Base-by-base conservation (phyloP, 192 early-diverging fungal genomes). In the Diversispora eburnea region DNA sequence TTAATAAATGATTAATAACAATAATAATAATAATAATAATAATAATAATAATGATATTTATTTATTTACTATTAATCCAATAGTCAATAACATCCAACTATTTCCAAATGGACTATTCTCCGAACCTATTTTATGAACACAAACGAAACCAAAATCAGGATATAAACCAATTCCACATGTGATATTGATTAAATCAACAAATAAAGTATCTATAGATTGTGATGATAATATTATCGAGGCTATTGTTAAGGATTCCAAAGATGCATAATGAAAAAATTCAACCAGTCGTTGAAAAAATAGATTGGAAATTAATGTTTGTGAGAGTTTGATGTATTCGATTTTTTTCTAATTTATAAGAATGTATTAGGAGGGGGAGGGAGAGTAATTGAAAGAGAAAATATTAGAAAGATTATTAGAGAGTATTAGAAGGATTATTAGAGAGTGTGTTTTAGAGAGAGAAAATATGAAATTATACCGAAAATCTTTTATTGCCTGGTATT, bases 401-500 rank as follows among this genome's bases (percentile, higher is more conserved):
- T n/a, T n/a, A n/a, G n/a, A n/a, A n/a, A n/a, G 25, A 33, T 33
- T 33, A 33, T 33, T 33, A 33, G 25, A 33, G 25, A 33, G 25
- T 33, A n/a, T n/a, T n/a, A n/a, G n/a, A n/a, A n/a, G n/a, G 25
- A 33, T 33, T 33, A 33, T 33, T 33, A 33, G 25, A 33, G 25
- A 33, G 25, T 33, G 25, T 33, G 25, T 33, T 33, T 33, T 33
- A 33, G 25, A 33, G 25, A 33, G 25, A 33, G 25, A 33, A 2
- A 33, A 33, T 33, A 33, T 33, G 25, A 64, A 46, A 46, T 4
- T 8, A 45, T n/a, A 65, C 63, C 19, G 25, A 3, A 47, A 65
- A 65, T 69, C 79, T 78, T 67, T 90, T 86, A 76, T 92, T 92
- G 17, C 91, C 91, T 13, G 83, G 83, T 74, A 92, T 88, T 66